These are phyloP conservation scores for Cercospora sesami DNA, from an alignment of 2,329 filamentous ascomycete genomes.

Conservation along the genomic window DNA sequence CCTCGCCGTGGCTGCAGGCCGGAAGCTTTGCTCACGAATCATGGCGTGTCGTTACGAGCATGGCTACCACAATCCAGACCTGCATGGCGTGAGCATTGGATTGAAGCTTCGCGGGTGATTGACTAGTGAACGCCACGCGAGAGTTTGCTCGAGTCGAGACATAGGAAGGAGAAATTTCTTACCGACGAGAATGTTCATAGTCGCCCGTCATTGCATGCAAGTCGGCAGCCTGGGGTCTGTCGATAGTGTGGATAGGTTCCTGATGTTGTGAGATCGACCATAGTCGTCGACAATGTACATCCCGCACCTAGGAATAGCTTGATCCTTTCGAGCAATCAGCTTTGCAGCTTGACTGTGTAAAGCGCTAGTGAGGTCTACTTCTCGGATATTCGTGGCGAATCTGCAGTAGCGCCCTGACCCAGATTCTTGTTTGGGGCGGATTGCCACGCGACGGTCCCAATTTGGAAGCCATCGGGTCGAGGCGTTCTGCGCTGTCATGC, in stretches of 20 bases:
- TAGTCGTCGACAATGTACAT: not conserved
- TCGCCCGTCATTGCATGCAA: not conserved
- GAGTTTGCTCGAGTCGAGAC: not conserved
- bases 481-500: not conserved
- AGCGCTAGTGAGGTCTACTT: not conserved
- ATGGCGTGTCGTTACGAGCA: not conserved
- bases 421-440: slow-evolving; percentile 1
- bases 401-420: not conserved
- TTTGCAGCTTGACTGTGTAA: not conserved
- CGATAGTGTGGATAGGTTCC: not conserved
- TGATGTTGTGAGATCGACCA: not conserved
- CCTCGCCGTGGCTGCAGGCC: not conserved
- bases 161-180: not conserved
- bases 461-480: not conserved
- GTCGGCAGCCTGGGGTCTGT: not conserved
- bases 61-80: not conserved
- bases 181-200: not conserved
- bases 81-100: slow-evolving; percentile 4
- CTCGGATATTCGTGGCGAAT: not conserved
- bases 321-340: not conserved
- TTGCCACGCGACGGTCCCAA: not conserved
- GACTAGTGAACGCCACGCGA: slow-evolving; percentile 4
- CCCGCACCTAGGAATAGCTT: not conserved
- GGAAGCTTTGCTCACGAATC: slow-evolving; percentile 2
- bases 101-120: not conserved